Evolutionary conservation across 225 moss, liverwort and hornwort species (phyloP).

Genomic region (Pseudoscleropodium purum): DNA sequence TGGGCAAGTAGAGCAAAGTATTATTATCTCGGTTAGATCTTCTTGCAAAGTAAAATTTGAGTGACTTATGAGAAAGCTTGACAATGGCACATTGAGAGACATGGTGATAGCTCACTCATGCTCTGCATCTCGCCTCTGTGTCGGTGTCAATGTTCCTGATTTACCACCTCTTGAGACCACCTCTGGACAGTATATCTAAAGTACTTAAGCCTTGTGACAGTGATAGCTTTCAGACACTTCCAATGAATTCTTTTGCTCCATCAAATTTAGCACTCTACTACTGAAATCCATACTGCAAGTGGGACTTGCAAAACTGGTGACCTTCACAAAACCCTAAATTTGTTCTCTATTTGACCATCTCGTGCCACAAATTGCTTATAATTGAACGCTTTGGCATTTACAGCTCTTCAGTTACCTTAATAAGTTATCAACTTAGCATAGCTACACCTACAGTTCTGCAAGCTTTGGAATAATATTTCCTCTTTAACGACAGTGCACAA

Average conservation of each 20-base stretch:
- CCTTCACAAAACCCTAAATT: too few species aligned
- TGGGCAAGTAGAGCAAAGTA: too few species aligned
- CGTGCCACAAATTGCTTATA: too few species aligned
- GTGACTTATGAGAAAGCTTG: too few species aligned
- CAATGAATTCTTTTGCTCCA: background rate
- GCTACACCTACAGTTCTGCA: background rate
- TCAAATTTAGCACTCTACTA: background rate
- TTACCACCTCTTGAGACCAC: too few species aligned
- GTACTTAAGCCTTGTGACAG: background rate
- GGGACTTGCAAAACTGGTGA: background rate
- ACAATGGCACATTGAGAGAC: too few species aligned
- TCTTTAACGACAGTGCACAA: background rate
- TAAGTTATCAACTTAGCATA: background rate
- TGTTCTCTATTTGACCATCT: background rate
- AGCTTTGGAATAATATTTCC: too few species aligned
- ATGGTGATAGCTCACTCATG: background rate
- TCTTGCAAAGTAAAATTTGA: too few species aligned
- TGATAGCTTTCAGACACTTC: background rate
- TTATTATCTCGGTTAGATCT: too few species aligned
- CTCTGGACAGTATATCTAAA: background rate
- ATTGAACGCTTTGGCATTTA: background rate
- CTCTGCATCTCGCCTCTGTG: background rate
- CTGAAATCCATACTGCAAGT: background rate
- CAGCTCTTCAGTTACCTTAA: background rate
- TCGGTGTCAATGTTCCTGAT: background rate